Conservation (phyloP, 768 basidiomycete genomes). For the Boletus tylopilopsis region DNA sequence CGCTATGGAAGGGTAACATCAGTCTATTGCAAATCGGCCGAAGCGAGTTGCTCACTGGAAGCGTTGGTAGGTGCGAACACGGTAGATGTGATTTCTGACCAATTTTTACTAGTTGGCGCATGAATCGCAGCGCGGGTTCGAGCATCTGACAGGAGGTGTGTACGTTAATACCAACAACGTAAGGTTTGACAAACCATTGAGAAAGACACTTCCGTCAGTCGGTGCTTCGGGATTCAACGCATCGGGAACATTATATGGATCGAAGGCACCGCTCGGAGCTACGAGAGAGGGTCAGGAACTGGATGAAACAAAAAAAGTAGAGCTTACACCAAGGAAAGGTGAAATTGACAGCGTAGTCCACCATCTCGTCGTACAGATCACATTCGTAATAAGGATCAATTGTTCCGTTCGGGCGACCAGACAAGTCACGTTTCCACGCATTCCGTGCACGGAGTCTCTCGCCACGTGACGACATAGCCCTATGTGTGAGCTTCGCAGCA, state of each 20-base stretch:
- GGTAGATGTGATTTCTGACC: neutral
- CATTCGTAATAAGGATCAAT: constrained; percentile 61
- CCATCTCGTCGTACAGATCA: constrained; percentile 52
- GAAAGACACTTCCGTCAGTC: constrained; percentile 48
- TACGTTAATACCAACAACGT: neutral
- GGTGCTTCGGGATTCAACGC: constrained; percentile 39
- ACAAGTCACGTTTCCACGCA: constrained; percentile 44
- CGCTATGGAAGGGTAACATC: neutral
- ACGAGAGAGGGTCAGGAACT: neutral
- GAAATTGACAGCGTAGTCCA: constrained; percentile 68
- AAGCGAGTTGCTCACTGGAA: too few species aligned
- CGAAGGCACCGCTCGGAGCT: constrained; percentile 30
- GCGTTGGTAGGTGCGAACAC: too few species aligned
- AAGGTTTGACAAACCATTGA: constrained; percentile 41
- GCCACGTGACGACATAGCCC: constrained; percentile 11
- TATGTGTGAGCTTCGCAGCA: neutral
- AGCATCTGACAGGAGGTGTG: neutral
- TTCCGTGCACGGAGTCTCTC: constrained; percentile 19
- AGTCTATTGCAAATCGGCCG: neutral
- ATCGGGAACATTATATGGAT: constrained; percentile 44
- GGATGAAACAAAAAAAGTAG: neutral
- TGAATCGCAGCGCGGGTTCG: neutral
- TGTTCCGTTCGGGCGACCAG: constrained; percentile 47
- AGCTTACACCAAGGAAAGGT: constrained; percentile 53
- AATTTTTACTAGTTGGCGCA: neutral